Conservation (phyloP, 306 rosid genomes). For the Ammopiptanthus mongolicus region DNA sequence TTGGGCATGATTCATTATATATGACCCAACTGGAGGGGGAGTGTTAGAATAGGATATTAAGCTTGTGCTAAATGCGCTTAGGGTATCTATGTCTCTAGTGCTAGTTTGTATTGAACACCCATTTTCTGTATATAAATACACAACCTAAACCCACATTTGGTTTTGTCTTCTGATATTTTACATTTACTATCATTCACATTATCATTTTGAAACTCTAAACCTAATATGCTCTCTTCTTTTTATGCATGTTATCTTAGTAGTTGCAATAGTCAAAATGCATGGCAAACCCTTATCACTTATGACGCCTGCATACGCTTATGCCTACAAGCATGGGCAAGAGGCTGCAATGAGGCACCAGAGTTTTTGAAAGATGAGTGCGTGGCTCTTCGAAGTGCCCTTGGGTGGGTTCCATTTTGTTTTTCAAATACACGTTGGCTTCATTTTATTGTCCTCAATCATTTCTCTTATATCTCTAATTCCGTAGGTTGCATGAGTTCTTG, state of each 20-base stretch:
- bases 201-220: constrained; percentile 4
- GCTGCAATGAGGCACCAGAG: constrained; percentile 87
- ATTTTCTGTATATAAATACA: too few species aligned
- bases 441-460: constrained; percentile 3
- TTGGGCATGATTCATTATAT: too few species aligned
- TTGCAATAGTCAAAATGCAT: constrained; percentile 81
- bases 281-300: constrained; percentile 92
- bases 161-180: too few species aligned
- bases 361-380: constrained; percentile 76
- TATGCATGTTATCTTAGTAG: constrained; percentile 22
- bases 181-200: neutral
- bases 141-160: too few species aligned
- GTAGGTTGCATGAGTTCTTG: constrained; percentile 74
- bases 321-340: constrained; percentile 89
- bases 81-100: neutral
- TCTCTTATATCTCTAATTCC: constrained; percentile 7
- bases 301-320: constrained; percentile 93
- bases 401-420: constrained; percentile 44
- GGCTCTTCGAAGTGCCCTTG: constrained; percentile 88
- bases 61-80: neutral
- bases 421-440: neutral
- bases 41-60: neutral
- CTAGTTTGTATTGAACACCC: too few species aligned
- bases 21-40: too few species aligned
- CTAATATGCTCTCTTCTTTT: constrained; percentile 1